Base-by-base conservation (phyloP, 345 rosid genomes). In the Limnanthes douglasii region DNA sequence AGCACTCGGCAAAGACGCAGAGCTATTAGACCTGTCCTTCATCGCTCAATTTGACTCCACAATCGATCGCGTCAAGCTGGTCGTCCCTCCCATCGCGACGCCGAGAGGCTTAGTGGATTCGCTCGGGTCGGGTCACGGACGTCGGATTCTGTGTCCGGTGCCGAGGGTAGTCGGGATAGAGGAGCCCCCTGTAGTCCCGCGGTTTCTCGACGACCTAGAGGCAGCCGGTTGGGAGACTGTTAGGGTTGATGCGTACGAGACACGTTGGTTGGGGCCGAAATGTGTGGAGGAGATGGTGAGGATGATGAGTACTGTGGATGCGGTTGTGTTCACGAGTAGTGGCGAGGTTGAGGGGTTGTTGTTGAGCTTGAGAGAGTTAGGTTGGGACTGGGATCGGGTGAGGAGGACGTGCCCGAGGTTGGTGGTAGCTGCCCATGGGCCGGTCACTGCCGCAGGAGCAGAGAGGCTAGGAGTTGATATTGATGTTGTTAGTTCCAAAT, bases 131-230 rank as follows among this genome's bases (percentile, higher is more conserved):
- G 76, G 82, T 8, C 3, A 21, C 2, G 61, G 64, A 10, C 54
- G 73, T 37, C 56, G 21, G 33, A 60, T 73, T 34, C 37, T 73
- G 11, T 66, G 73, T 34, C 71, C 70, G 8, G 76, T 69, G 5
- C 82, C 82, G 3, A 11, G 20, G 24, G 73, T 73, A 10, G 47
- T 55, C 13, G 83, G 66, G 1, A 39, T 69, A 6, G 44, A 54
- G n/a, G 77, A 73, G 57, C 83, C 74, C n/a, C 71, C 69, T 0
- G 73, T 73, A 1, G 69, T 69, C 9, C 72, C 77, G 8, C 18
- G 39, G 21, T 69, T 73, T 41, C 58, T 73, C 14, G 28, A 30
- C 32, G 60, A 60, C 22, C 44, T 66, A 45, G 65, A 54, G 52
- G 44, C 11, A 12, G 28, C 48, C 12, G 68, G 68, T 8, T 65